These are phyloP conservation scores for Tilletia setariae DNA, from an alignment of 1,284 basidiomycete species.

Conservation along the genomic window DNA sequence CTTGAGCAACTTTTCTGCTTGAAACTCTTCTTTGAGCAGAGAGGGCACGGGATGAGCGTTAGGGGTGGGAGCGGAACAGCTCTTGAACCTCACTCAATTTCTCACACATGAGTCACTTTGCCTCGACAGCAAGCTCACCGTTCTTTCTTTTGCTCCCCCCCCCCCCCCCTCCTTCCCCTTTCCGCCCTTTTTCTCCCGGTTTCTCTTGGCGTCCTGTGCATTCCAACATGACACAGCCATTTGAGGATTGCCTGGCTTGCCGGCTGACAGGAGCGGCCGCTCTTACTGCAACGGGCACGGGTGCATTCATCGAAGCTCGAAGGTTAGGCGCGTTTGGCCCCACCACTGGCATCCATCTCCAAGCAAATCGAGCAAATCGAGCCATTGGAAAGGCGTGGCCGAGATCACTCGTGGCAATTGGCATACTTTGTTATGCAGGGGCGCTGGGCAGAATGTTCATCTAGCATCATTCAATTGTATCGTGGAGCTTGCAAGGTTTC, in stretches of 20 bases:
- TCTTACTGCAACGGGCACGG: slow-evolving; percentile 37
- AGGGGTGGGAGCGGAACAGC: too few species aligned
- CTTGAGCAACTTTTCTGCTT: too few species aligned
- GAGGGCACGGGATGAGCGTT: too few species aligned
- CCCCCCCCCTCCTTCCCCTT: not conserved
- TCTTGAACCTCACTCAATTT: too few species aligned
- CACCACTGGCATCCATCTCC: not conserved
- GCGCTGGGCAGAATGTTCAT: slow-evolving; percentile 3
- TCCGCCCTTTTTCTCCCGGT: not conserved
- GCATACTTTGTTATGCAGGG: not conserved
- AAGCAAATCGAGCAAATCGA: not conserved
- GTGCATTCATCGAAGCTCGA: slow-evolving; percentile 43
- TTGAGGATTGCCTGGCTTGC: slow-evolving; percentile 40
- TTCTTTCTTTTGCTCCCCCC: too few species aligned
- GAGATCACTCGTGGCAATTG: not conserved
- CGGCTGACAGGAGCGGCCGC: slow-evolving; percentile 46
- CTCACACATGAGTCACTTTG: too few species aligned
- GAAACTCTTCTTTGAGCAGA: too few species aligned
- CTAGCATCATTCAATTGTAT: not conserved
- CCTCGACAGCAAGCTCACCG: too few species aligned
- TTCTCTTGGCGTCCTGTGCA: not conserved
- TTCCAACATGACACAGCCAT: not conserved
- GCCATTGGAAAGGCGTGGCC: not conserved
- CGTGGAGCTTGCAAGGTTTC: too few species aligned
- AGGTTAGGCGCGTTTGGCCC: slow-evolving; percentile 26